Conservation (phyloP, 2,329 filamentous ascomycete species). For the Aspergillus puulaauensis region DNA sequence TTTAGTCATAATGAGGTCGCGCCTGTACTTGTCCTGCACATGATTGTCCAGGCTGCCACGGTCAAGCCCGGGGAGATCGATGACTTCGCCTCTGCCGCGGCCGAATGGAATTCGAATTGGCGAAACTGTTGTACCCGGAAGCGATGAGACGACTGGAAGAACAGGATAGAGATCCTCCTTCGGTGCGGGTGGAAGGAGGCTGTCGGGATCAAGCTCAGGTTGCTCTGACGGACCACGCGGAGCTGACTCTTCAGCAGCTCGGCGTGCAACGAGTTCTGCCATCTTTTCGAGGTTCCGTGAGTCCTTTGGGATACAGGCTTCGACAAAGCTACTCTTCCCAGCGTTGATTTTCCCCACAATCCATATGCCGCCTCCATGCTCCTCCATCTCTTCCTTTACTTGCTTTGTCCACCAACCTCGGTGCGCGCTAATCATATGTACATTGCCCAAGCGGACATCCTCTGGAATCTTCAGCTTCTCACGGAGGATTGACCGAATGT, state of each 20-base stretch:
- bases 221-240: constrained; percentile 15
- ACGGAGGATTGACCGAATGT: constrained; percentile 73
- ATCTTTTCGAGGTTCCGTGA: constrained; percentile 48
- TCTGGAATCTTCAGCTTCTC: constrained; percentile 69
- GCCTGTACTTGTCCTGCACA: constrained; percentile 65
- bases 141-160: constrained; percentile 81
- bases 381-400: constrained; percentile 82
- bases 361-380: constrained; percentile 84
- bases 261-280: constrained; percentile 33
- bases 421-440: constrained; percentile 82
- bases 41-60: constrained; percentile 71
- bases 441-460: constrained; percentile 78
- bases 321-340: constrained; percentile 90
- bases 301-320: constrained; percentile 79
- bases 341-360: constrained; percentile 98
- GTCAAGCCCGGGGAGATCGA: constrained; percentile 85
- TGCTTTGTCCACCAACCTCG: constrained; percentile 87
- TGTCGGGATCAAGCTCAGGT: constrained; percentile 29
- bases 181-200: constrained; percentile 74
- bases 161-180: constrained; percentile 72
- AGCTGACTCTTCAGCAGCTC: constrained; percentile 21
- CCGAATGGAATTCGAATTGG: constrained; percentile 93
- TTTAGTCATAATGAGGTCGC: constrained; percentile 73
- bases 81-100: constrained; percentile 79
- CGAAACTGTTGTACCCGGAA: constrained; percentile 91